phyloP scores from a whole-genome alignment of 2,329 filamentous ascomycete species.

The Ascochyta rabiei region DNA sequence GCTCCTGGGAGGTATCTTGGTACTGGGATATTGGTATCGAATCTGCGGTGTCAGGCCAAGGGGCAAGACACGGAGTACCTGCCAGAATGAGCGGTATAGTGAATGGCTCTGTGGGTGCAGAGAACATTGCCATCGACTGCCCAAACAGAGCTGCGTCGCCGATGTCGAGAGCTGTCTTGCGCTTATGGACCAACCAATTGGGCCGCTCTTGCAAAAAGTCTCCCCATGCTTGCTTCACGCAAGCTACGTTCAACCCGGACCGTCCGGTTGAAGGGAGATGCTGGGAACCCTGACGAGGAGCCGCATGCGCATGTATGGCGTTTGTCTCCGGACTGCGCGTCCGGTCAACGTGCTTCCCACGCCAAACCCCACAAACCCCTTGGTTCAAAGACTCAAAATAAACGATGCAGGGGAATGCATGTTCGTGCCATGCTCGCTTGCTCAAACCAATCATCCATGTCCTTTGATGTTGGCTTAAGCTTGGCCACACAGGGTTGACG shows the following conservation, averaged over 20 bases:
- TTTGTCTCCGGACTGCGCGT: conserved; percentile 16
- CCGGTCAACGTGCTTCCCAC: conserved; percentile 25
- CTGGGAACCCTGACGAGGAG: conserved; percentile 4
- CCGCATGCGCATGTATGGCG: conserved; percentile 13
- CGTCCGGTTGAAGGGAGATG: not conserved
- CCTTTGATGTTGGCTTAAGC: conserved; percentile 18
- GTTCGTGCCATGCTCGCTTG: not conserved
- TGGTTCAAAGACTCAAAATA: conserved; percentile 20
- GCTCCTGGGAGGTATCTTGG: conserved; percentile 13
- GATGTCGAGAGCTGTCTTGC: not conserved
- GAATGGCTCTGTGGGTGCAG: conserved; percentile 5
- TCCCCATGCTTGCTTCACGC: not conserved
- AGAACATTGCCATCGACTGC: not conserved
- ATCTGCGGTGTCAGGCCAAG: not conserved
- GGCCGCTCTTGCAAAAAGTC: not conserved
- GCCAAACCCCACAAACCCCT: conserved; percentile 24
- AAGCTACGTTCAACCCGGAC: not conserved
- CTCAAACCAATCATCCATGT: conserved; percentile 7
- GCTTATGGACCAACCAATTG: not conserved
- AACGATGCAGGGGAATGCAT: conserved; percentile 6
- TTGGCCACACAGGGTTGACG: conserved; percentile 33
- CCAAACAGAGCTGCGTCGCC: not conserved
- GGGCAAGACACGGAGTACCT: conserved; percentile 4
- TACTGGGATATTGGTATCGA: conserved; percentile 16
- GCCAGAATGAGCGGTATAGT: conserved; percentile 11